A percentile compares a stretch with the other conserved stretches of the same genome.
These are phyloP conservation scores for Talaromyces sp. DNA, from an alignment of 2,329 filamentous ascomycete genomes.

Conservation along the genomic window DNA sequence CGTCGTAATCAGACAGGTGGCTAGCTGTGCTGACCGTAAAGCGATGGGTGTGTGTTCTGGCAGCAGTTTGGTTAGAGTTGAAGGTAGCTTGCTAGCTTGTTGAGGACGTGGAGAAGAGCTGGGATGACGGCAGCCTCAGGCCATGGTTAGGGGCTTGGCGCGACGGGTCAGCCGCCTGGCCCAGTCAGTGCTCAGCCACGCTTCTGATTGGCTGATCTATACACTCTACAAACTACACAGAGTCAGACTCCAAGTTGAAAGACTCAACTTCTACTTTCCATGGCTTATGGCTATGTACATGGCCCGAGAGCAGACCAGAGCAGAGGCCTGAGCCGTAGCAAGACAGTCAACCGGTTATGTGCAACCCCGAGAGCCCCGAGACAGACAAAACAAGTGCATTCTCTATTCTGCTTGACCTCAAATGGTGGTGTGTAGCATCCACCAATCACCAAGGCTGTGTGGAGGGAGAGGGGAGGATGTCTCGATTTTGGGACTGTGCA, in stretches of 20 bases:
- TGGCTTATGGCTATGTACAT: neutral
- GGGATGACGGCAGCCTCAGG: neutral
- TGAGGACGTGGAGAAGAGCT: neutral
- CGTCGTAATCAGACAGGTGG: neutral
- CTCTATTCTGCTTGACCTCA: neutral
- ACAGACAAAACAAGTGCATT: neutral
- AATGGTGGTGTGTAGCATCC: constrained; percentile 9
- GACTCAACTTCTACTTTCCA: neutral
- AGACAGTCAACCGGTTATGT: neutral
- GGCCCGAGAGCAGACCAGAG: neutral
- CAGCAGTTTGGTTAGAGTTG: neutral
- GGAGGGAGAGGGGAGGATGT: neutral
- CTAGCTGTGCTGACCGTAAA: neutral
- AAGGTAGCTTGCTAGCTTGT: neutral
- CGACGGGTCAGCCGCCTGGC: neutral
- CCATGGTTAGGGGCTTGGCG: neutral
- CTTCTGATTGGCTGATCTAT: constrained; percentile 1
- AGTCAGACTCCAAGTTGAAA: neutral
- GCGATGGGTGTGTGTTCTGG: neutral
- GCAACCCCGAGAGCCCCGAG: neutral
- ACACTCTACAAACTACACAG: neutral
- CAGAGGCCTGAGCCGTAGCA: neutral
- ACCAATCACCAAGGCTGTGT: neutral
- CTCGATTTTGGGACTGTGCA: constrained; percentile 9
- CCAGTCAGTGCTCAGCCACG: neutral